Percentiles rank a stretch among this genome's conserved stretches.
Evolutionary conservation across 148 eudicot genomes (phyloP).

Genomic region (Spergularia marina): DNA sequence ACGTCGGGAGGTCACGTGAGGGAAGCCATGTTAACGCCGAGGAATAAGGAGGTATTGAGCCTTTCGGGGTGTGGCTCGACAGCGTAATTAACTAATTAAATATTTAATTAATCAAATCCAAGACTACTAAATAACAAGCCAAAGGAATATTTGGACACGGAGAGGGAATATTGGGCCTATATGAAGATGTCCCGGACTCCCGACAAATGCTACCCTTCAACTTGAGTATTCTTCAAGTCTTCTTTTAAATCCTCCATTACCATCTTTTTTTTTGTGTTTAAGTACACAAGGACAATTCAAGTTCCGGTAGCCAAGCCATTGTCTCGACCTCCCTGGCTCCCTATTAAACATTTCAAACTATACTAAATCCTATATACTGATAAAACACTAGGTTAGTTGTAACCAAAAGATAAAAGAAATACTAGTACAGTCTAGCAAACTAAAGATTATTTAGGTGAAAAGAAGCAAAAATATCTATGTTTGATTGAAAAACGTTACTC

Average conservation of each 20-base stretch:
- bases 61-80: constrained; percentile 35
- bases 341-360: no score
- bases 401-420: no score
- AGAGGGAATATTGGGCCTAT: constrained; percentile 64
- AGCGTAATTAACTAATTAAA: not conserved
- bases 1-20: constrained; percentile 19
- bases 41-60: constrained; percentile 6
- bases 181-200: constrained; percentile 6
- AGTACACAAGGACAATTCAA: no score
- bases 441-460: no score
- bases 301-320: no score
- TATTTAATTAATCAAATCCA: no score
- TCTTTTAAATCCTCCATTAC: not conserved
- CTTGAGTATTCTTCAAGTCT: not conserved
- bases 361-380: no score
- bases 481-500: no score
- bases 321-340: no score
- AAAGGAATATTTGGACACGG: constrained; percentile 57
- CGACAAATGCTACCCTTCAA: constrained; percentile 15
- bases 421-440: no score
- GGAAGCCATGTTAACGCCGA: constrained; percentile 6
- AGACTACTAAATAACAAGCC: constrained; percentile 18
- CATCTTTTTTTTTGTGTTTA: not conserved
- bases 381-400: no score
- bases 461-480: no score